Evolutionary conservation across 75 land plant genomes (phyloP), one percentile per base, ranked within the genome.

Genomic region (Pinus tabuliformis): DNA sequence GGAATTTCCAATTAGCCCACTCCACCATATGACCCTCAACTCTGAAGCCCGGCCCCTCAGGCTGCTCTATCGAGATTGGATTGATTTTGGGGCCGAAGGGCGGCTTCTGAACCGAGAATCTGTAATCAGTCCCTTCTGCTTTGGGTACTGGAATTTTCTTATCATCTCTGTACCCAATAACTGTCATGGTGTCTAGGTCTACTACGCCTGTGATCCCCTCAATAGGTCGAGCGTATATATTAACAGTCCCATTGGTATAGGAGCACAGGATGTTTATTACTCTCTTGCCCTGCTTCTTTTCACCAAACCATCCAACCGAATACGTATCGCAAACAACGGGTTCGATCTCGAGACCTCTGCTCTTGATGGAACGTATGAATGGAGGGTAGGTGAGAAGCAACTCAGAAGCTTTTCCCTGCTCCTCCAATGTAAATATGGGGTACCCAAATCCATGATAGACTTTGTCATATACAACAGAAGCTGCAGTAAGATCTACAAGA

Each of bases 1-100:
- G 93, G 66, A 93, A 93, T n/a, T 80, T 81, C 95, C 95, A 90
- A 62, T 80, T 72, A 0, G 81, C 91, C 91, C 93, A 45, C 9
- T 81, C 75, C 13, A 86, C 93, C 18, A 6, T 89, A 91, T 84
- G 81, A 3, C 91, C 89, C 0, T 83, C 78, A 54, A 77, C 21
- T 13, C 15, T 72, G 75, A 77, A 77, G 75, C 75, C 72, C 8
- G 83, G 79, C 18, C 83, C 83, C 11, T 16, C 21, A 1, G 79
- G 83, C 58, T 81, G 80, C 75, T 72, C 52, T 64, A 56, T 75
- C 56, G 73, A 82, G 81, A 30, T 89, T 61, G 56, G 89, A 73
- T 71, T 88, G 78, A 18, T 61, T 76, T 56, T 16, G 13, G 61
- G 76, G 6, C 54, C 61, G 11, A 64, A 64, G 13, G 68, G 68